phyloP scores from a whole-genome alignment of 441 rosid genomes.

The Euphorbia celastroides region DNA sequence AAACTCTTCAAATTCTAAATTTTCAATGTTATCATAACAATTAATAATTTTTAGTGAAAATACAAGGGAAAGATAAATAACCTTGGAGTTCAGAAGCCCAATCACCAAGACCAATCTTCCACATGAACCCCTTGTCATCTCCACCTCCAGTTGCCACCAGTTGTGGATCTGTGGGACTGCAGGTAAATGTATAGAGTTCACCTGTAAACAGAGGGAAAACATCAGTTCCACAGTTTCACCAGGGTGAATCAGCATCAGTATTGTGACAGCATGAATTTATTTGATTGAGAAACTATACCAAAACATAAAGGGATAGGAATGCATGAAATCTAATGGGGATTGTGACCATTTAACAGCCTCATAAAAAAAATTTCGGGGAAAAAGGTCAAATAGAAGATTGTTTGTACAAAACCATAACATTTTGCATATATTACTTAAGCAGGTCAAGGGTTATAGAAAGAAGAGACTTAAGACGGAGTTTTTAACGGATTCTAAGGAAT shows the following conservation, averaged over 20 bases:
- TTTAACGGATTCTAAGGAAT: too few relatives aligned
- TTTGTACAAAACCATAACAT: neutral
- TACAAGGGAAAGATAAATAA: neutral
- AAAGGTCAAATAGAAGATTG: neutral
- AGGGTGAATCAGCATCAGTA: neutral
- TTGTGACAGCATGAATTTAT: neutral
- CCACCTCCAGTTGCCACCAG: slow-evolving; percentile 93
- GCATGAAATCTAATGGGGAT: neutral
- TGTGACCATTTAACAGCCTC: neutral
- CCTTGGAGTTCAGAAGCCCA: slow-evolving; percentile 77
- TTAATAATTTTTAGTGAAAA: neutral
- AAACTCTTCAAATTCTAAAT: neutral
- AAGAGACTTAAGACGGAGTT: too few relatives aligned
- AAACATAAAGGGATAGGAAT: neutral
- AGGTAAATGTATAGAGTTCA: slow-evolving; percentile 68
- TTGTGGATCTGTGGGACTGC: slow-evolving; percentile 68
- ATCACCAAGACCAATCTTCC: slow-evolving; percentile 81
- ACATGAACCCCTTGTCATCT: slow-evolving; percentile 74
- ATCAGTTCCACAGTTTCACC: neutral
- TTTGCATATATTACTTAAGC: neutral
- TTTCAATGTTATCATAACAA: neutral
- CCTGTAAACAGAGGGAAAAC: slow-evolving; percentile 30
- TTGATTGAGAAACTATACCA: neutral
- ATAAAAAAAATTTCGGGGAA: neutral
- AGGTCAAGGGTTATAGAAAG: neutral